Evolutionary conservation across 148 eudicot species (phyloP).

Genomic region (Camellia lanceoleosa): DNA sequence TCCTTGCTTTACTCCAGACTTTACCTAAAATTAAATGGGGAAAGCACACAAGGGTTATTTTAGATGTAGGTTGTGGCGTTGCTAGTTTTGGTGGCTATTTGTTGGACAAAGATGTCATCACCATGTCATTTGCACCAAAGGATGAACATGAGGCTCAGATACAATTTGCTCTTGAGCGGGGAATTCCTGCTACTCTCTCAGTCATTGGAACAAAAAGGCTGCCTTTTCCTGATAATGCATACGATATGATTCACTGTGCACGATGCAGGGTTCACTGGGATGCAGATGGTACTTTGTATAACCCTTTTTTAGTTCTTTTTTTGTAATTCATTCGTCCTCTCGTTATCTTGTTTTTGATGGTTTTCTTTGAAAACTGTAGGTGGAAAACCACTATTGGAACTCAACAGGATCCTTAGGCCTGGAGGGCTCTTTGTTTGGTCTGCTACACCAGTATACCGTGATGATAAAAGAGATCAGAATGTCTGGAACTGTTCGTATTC

Average conservation of each 20-base stretch:
- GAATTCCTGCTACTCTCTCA: constrained; percentile 89
- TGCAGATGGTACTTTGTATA: constrained; percentile 60
- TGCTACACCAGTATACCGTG: constrained; percentile 89
- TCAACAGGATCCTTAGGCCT: constrained; percentile 86
- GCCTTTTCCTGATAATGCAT: constrained; percentile 87
- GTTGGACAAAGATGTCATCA: constrained; percentile 82
- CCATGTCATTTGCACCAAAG: constrained; percentile 97
- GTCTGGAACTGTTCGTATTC: constrained; percentile 70
- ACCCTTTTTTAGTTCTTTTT: background rate
- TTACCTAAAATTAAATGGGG: constrained; percentile 78
- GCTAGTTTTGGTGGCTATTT: constrained; percentile 99
- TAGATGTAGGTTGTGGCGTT: constrained; percentile 99
- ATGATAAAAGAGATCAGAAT: constrained; percentile 53
- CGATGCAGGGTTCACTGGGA: constrained; percentile 99
- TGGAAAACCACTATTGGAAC: constrained; percentile 87
- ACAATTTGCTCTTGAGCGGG: constrained; percentile 96
- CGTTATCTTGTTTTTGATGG: constrained; percentile 7
- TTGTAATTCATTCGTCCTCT: background rate
- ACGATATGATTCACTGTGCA: constrained; percentile 93
- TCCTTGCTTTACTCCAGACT: constrained; percentile 39
- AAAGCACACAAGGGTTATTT: constrained; percentile 72
- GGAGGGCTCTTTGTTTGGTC: constrained; percentile 96
- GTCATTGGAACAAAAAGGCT: constrained; percentile 95
- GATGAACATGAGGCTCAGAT: constrained; percentile 99
- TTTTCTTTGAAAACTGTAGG: constrained; percentile 42